Percentiles rank a stretch among this genome's conserved stretches.
Conservation (phyloP, 2,329 filamentous ascomycete genomes). For the Ophiostoma novo-ulmi region DNA sequence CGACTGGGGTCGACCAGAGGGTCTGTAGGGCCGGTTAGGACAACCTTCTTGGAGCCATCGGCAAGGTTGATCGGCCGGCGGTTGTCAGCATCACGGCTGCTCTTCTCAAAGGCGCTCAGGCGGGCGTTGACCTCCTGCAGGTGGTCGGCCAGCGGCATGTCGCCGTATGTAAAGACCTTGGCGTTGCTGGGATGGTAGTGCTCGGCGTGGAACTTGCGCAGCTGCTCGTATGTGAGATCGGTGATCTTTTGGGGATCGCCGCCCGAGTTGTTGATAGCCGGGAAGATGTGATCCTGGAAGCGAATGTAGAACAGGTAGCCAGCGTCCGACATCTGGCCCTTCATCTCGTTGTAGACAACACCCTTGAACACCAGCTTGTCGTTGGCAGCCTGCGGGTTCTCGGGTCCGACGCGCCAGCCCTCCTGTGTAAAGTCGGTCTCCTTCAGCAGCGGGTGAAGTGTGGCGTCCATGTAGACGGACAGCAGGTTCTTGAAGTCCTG, state of each 20-base stretch:
- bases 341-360: conserved; percentile 99
- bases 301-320: conserved; percentile 93
- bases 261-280: conserved; percentile 91
- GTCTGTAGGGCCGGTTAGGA: conserved; percentile 75
- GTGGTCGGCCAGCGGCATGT: conserved; percentile 81
- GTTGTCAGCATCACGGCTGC: conserved; percentile 61
- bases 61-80: conserved; percentile 69
- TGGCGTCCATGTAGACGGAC: conserved; percentile 94
- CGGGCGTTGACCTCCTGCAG: conserved; percentile 71
- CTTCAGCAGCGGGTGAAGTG: conserved; percentile 82
- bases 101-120: conserved; percentile 67
- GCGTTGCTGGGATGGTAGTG: conserved; percentile 98
- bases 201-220: conserved; percentile 80
- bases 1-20: conserved; percentile 78
- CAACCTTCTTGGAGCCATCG: conserved; percentile 60
- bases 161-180: conserved; percentile 91
- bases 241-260: conserved; percentile 96
- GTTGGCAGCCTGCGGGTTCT: conserved; percentile 67
- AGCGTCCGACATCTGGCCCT: conserved; percentile 96
- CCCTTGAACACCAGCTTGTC: conserved; percentile 87
- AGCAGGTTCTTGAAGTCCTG: conserved; percentile 95
- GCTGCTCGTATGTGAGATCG: conserved; percentile 83
- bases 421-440: conserved; percentile 92
- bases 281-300: conserved; percentile 92
- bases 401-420: conserved; percentile 91